Conservation (phyloP, 495 filamentous ascomycete genomes). For the Clohesyomyces aquaticus region DNA sequence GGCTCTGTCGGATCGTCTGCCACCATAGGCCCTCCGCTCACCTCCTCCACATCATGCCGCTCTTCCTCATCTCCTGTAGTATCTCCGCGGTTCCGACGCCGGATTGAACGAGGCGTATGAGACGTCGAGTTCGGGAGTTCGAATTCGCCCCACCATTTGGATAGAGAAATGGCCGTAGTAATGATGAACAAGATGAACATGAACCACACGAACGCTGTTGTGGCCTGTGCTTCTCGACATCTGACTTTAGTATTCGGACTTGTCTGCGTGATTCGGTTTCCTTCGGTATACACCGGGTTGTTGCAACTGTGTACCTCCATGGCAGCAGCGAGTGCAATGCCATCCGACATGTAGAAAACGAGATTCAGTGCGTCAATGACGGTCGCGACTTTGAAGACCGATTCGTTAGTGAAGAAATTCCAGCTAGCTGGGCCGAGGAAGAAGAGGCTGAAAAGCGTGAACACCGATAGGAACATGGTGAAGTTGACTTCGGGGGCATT, state of each 20-base stretch:
- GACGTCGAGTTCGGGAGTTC: neutral
- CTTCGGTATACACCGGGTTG: neutral
- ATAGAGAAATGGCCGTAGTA: conserved; percentile 1
- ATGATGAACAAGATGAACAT: neutral
- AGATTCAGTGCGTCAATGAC: neutral
- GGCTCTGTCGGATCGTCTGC: conserved; percentile 2
- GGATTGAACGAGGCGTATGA: neutral
- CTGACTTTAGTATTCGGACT: conserved; percentile 7
- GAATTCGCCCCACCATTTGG: neutral
- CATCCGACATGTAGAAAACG: conserved; percentile 4
- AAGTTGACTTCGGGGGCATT: conserved; percentile 7
- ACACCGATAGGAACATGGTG: conserved; percentile 10
- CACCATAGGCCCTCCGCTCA: conserved; percentile 8
- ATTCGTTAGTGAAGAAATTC: conserved; percentile 6
- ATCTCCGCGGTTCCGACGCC: neutral
- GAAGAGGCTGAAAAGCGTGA: neutral
- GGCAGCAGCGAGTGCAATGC: conserved; percentile 5
- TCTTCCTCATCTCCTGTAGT: neutral
- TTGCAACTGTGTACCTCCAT: conserved; percentile 1
- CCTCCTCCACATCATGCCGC: neutral
- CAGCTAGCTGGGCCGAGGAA: conserved; percentile 8
- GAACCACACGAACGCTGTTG: conserved; percentile 2
- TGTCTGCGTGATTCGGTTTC: neutral
- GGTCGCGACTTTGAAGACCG: neutral
- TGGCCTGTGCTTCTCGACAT: conserved; percentile 2